Evolutionary conservation across 2,329 filamentous ascomycete genomes (phyloP).

Genomic region (Ophiostoma sp.): DNA sequence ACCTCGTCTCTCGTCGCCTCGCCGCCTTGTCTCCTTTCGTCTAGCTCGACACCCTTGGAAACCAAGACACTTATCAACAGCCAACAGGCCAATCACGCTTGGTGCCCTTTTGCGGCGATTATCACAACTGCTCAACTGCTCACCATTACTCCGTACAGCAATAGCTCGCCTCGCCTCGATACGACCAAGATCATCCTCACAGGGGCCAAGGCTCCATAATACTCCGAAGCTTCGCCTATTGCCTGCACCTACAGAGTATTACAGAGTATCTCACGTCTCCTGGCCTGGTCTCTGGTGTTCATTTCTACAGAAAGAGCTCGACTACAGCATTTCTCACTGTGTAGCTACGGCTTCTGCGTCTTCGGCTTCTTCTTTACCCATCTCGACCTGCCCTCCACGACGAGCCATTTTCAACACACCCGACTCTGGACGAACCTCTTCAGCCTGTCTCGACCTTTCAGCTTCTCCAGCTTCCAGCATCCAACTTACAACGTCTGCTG

Average conservation of each 20-base stretch:
- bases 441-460: neutral
- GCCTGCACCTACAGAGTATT: neutral
- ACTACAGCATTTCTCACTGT: neutral
- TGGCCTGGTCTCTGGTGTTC: neutral
- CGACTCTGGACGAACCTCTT: neutral
- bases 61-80: neutral
- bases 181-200: neutral
- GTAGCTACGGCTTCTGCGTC: neutral
- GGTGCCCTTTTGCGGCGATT: neutral
- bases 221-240: conserved; percentile 6
- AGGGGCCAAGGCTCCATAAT: conserved; percentile 11
- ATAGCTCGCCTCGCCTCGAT: neutral
- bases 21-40: neutral
- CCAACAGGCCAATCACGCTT: neutral
- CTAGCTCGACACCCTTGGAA: neutral
- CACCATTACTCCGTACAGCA: neutral
- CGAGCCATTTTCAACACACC: neutral
- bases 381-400: neutral
- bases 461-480: neutral
- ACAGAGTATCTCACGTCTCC: neutral
- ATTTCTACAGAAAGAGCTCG: neutral
- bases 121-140: neutral
- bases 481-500: neutral
- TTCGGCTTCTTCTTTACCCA: neutral
- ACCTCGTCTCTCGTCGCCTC: neutral